Percentiles rank a stretch among this genome's conserved stretches.
Conservation (phyloP, 768 basidiomycete genomes). For the Trametes sanguinea region DNA sequence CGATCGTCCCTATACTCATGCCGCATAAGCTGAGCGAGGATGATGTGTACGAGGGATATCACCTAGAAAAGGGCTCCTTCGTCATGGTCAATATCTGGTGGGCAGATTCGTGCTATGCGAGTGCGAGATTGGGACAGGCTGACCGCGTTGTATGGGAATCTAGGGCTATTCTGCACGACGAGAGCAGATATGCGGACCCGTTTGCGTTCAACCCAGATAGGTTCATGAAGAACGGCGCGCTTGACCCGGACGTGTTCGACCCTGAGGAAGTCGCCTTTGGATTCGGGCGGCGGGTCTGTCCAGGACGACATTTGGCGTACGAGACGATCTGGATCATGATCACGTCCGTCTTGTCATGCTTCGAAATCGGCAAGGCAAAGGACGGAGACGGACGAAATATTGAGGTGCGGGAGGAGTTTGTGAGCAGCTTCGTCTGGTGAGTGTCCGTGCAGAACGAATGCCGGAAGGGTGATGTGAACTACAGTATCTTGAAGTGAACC, state of each 20-base stretch:
- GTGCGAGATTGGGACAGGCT: no score
- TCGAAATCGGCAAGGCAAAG: conserved; percentile 21
- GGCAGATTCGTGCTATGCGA: neutral
- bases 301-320: conserved; percentile 28
- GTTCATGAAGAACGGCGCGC: conserved; percentile 22
- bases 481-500: no score
- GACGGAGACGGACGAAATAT: conserved; percentile 23
- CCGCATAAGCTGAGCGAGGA: conserved; percentile 26
- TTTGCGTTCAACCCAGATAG: conserved; percentile 38
- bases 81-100: conserved; percentile 25
- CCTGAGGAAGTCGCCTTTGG: conserved; percentile 21
- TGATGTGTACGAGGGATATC: conserved; percentile 32
- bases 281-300: conserved; percentile 30
- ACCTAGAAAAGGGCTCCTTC: conserved; percentile 30
- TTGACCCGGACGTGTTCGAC: conserved; percentile 1
- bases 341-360: conserved; percentile 24
- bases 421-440: conserved; percentile 34
- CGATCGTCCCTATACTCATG: conserved; percentile 17
- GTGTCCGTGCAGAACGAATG: no score
- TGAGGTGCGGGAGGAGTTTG: conserved; percentile 38
- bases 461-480: no score
- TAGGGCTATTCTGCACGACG: conserved; percentile 50
- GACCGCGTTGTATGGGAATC: neutral
- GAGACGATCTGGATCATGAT: conserved; percentile 29
- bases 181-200: conserved; percentile 37